Conservation (phyloP, 2,329 filamentous ascomycete genomes). For the Dryadomyces quercivorus region DNA sequence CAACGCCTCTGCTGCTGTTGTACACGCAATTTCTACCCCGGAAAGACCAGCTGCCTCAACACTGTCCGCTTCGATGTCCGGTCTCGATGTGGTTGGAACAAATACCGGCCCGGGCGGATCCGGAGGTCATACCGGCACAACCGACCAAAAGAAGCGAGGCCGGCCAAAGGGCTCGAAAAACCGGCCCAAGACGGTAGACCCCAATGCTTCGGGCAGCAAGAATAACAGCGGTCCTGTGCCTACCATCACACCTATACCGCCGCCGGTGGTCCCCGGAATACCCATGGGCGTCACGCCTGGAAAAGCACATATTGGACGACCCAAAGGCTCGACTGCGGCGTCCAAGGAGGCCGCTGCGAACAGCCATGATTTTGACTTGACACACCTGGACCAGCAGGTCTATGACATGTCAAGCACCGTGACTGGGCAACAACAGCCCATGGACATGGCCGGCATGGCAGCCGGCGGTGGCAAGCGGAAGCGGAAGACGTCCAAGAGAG, state of each 20-base stretch:
- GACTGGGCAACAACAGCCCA: background rate
- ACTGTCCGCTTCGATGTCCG: background rate
- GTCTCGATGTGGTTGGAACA: background rate
- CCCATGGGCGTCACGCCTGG: slow-evolving; percentile 5
- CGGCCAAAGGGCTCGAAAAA: slow-evolving; percentile 42
- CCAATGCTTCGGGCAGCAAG: background rate
- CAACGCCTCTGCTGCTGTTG: background rate
- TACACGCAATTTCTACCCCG: background rate
- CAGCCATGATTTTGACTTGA: background rate
- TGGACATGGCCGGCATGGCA: background rate
- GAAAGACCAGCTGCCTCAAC: background rate
- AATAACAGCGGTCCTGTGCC: background rate
- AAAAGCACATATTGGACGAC: slow-evolving; percentile 21
- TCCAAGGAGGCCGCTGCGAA: slow-evolving; percentile 21
- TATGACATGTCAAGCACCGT: background rate
- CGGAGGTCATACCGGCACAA: background rate
- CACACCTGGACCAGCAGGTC: background rate
- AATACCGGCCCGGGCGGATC: background rate
- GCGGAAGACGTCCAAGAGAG: slow-evolving; percentile 13
- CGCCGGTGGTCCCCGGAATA: slow-evolving; percentile 13
- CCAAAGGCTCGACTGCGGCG: slow-evolving; percentile 23
- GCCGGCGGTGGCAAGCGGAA: slow-evolving; percentile 19
- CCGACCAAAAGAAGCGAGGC: slow-evolving; percentile 26
- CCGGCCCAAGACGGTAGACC: slow-evolving; percentile 17
- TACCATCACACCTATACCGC: slow-evolving; percentile 10